Conservation (phyloP, 2,329 filamentous ascomycete genomes). For the Cadophora malorum region DNA sequence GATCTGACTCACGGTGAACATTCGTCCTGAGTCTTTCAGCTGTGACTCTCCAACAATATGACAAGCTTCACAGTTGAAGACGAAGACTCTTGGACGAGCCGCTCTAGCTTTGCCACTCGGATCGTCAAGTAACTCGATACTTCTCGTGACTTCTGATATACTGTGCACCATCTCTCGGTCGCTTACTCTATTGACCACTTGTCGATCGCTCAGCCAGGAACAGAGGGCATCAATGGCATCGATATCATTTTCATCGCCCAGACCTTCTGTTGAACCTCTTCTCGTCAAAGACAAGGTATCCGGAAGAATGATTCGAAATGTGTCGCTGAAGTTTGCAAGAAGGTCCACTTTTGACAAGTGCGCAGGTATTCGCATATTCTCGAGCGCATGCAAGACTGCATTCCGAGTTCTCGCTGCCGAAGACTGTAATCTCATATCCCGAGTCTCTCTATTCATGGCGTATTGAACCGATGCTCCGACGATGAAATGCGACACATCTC, state of each 20-base stretch:
- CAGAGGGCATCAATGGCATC: conserved; percentile 49
- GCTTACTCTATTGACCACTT: conserved; percentile 49
- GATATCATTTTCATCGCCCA: conserved; percentile 46
- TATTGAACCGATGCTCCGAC: conserved; percentile 50
- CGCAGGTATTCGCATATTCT: conserved; percentile 46
- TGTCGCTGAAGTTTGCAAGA: conserved; percentile 46
- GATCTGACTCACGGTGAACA: conserved; percentile 42
- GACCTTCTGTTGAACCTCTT: conserved; percentile 37
- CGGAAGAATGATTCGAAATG: conserved; percentile 48
- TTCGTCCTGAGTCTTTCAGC: conserved; percentile 41
- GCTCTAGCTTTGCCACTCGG: conserved; percentile 44
- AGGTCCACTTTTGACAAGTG: conserved; percentile 47
- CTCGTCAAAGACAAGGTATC: conserved; percentile 46
- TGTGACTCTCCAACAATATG: conserved; percentile 49
- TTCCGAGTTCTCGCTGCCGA: conserved; percentile 48
- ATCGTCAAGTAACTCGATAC: conserved; percentile 47
- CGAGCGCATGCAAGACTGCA: conserved; percentile 47
- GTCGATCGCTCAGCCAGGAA: conserved; percentile 45
- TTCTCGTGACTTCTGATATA: conserved; percentile 47
- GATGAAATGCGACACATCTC: conserved; percentile 50
- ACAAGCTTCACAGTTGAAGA: conserved; percentile 47
- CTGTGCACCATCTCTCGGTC: conserved; percentile 48
- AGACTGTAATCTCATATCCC: conserved; percentile 46
- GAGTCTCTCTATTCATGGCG: conserved; percentile 46
- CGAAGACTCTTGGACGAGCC: conserved; percentile 46